Percentiles rank a stretch among this genome's conserved stretches.
These are phyloP conservation scores for Psilocybe cyanescens DNA, from an alignment of 768 basidiomycete genomes.

Conservation along the genomic window DNA sequence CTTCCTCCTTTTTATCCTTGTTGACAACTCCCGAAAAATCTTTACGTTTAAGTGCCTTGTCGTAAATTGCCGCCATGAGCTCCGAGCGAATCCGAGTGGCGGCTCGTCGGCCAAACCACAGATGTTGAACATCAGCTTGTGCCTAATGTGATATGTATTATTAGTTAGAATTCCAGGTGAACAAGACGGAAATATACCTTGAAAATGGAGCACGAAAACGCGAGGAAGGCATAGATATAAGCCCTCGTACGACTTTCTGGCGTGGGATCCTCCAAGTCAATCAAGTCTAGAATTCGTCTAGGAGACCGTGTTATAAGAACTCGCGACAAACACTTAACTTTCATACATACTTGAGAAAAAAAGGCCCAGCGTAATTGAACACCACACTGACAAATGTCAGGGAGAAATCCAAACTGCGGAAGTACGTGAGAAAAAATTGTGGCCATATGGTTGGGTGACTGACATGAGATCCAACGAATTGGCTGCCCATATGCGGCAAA, in stretches of 20 bases:
- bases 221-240: slow-evolving; percentile 79
- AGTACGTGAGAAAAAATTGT: background rate
- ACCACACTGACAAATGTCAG: slow-evolving; percentile 71
- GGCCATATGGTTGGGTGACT: slow-evolving; percentile 4
- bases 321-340: background rate
- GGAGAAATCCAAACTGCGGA: slow-evolving; percentile 58
- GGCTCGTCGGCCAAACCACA: slow-evolving; percentile 84
- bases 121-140: slow-evolving; percentile 72
- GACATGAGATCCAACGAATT: slow-evolving; percentile 53
- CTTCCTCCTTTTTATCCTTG: slow-evolving; percentile 34
- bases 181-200: slow-evolving; percentile 41
- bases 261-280: slow-evolving; percentile 46
- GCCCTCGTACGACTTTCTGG: slow-evolving; percentile 59
- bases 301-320: background rate
- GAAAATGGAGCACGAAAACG: slow-evolving; percentile 62
- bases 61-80: slow-evolving; percentile 86
- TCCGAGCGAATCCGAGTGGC: slow-evolving; percentile 72
- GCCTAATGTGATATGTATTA: slow-evolving; percentile 34
- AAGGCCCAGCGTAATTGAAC: slow-evolving; percentile 83
- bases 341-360: slow-evolving; percentile 72
- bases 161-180: too few species aligned
- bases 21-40: slow-evolving; percentile 80
- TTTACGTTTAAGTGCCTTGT: slow-evolving; percentile 83
- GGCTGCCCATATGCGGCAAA: slow-evolving; percentile 45
- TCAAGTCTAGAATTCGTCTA: slow-evolving; percentile 63